Conservation (phyloP, 2,329 filamentous ascomycete species). For the Myriosclerotinia scirpicola region DNA sequence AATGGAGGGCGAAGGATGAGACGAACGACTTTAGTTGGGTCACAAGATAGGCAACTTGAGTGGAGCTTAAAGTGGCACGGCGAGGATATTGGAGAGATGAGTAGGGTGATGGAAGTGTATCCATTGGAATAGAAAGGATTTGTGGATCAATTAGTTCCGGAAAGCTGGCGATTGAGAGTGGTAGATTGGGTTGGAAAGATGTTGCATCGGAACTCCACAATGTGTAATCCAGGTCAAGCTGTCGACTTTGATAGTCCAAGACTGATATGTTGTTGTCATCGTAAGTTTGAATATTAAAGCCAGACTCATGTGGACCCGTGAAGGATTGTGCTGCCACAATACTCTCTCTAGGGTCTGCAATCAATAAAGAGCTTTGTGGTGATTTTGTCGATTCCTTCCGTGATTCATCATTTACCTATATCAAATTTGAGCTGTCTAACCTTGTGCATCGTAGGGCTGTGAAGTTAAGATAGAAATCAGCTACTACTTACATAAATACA, state of each 20-base stretch:
- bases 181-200: neutral
- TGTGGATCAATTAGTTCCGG: neutral
- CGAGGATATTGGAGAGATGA: conserved; percentile 23
- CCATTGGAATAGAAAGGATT: neutral
- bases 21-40: conserved; percentile 27
- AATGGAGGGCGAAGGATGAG: conserved; percentile 23
- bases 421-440: neutral
- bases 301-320: neutral
- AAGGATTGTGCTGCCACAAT: neutral
- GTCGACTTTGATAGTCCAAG: neutral
- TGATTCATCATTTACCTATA: conserved; percentile 1
- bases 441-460: neutral
- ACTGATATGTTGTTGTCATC: neutral
- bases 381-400: conserved; percentile 9
- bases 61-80: conserved; percentile 6
- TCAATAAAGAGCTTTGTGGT: neutral
- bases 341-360: neutral
- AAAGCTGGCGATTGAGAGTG: neutral
- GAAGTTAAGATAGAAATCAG: neutral
- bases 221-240: neutral
- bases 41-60: conserved; percentile 25
- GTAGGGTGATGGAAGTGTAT: conserved; percentile 16
- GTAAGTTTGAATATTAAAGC: neutral
- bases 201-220: neutral
- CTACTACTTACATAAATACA: conserved; percentile 32